A percentile compares a stretch with the other conserved stretches of the same genome.
phyloP scores from a whole-genome alignment of 2,329 filamentous ascomycete genomes.

The Annulohypoxylon truncatum region DNA sequence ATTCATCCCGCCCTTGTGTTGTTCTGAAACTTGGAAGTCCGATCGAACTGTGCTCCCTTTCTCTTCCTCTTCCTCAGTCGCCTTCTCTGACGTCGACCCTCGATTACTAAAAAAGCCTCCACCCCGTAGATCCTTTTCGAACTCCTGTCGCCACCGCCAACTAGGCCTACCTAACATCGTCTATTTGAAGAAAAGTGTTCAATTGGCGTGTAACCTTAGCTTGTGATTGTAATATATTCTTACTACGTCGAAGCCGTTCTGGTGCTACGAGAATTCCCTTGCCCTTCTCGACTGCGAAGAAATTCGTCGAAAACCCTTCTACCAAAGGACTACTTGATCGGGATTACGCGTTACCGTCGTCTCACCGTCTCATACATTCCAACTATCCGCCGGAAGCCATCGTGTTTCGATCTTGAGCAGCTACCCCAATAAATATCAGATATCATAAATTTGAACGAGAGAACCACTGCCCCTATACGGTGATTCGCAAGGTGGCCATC shows the following conservation, averaged over 20 bases:
- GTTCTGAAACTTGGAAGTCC: slow-evolving; percentile 28
- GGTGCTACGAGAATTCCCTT: slow-evolving; percentile 30
- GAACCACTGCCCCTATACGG: slow-evolving; percentile 22
- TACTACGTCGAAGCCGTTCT: slow-evolving; percentile 27
- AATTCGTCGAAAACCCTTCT: slow-evolving; percentile 2
- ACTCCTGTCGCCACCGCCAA: slow-evolving; percentile 28
- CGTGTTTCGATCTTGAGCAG: slow-evolving; percentile 36
- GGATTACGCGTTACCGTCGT: slow-evolving; percentile 10
- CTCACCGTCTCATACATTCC: slow-evolving; percentile 11
- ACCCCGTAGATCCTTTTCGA: slow-evolving; percentile 28
- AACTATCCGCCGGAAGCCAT: slow-evolving; percentile 33
- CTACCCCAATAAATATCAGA: slow-evolving; percentile 22
- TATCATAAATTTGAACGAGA: slow-evolving; percentile 16
- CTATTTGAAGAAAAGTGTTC: slow-evolving; percentile 18
- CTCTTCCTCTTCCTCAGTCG: slow-evolving; percentile 20
- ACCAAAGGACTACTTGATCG: slow-evolving; percentile 19
- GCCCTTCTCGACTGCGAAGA: slow-evolving; percentile 17
- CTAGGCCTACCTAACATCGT: slow-evolving; percentile 24
- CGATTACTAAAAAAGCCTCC: slow-evolving; percentile 31
- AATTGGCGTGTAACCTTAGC: slow-evolving; percentile 23
- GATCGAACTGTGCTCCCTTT: slow-evolving; percentile 31
- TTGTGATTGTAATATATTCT: slow-evolving; percentile 37
- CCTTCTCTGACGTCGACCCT: slow-evolving; percentile 18
- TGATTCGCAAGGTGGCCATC: slow-evolving; percentile 46
- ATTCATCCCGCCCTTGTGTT: slow-evolving; percentile 29